A percentile compares a stretch with the other conserved stretches of the same genome.
phyloP scores from a whole-genome alignment of 768 basidiomycete genomes.

The Auricularia sp. region DNA sequence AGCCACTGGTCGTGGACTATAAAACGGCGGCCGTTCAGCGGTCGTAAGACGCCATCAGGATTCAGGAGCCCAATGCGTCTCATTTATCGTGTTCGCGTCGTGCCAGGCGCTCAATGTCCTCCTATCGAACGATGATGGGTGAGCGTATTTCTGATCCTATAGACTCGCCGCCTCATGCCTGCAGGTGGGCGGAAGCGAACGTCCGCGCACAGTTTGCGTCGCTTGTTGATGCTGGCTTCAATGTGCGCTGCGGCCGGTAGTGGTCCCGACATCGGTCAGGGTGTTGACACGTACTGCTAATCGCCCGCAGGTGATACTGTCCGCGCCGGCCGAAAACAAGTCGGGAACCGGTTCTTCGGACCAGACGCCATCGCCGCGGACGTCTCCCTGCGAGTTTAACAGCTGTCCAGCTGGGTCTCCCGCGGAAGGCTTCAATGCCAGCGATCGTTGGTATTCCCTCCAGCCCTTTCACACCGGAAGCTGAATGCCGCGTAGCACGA shows the following conservation, averaged over 20 bases:
- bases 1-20: no score
- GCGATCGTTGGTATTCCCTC: slow-evolving; percentile 15
- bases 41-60: no score
- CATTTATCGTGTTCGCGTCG: no score
- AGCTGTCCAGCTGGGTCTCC: slow-evolving; percentile 33
- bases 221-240: slow-evolving; percentile 16
- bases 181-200: slow-evolving; percentile 22
- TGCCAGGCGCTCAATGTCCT: no score
- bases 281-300: background rate
- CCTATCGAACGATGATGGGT: no score
- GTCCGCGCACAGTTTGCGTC: slow-evolving; percentile 20
- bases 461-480: background rate
- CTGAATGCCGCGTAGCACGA: slow-evolving; percentile 15
- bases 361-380: slow-evolving; percentile 18
- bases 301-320: slow-evolving; percentile 26
- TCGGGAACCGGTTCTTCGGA: slow-evolving; percentile 38
- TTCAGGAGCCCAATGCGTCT: no score
- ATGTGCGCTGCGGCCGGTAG: slow-evolving; percentile 10
- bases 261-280: background rate
- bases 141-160: no score
- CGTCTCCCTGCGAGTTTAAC: slow-evolving; percentile 30
- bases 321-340: slow-evolving; percentile 34
- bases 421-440: slow-evolving; percentile 32
- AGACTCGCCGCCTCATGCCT: no score
- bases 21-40: no score